phyloP scores from a whole-genome alignment of 2,329 filamentous ascomycete species.

The Escovopsis sp. region DNA sequence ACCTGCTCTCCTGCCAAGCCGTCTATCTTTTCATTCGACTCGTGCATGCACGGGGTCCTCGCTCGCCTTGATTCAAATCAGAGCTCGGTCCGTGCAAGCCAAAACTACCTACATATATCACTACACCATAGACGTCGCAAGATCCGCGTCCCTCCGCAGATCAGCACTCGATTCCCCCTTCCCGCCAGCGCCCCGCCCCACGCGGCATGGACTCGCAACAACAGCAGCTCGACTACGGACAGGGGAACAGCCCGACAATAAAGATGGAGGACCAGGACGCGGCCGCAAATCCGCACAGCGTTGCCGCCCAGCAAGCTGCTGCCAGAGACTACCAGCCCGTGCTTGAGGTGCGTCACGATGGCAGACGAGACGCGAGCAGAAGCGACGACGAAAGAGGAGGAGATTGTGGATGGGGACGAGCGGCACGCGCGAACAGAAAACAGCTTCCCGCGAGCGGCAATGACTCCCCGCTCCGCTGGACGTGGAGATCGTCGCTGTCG shows the following conservation, averaged over 20 bases:
- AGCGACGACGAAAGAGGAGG: neutral
- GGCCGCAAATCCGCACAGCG: slow-evolving; percentile 22
- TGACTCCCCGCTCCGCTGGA: too few species aligned
- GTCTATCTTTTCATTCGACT: too few species aligned
- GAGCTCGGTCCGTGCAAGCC: too few species aligned
- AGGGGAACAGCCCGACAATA: slow-evolving; percentile 7
- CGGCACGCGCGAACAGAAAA: too few species aligned
- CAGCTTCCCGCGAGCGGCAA: too few species aligned
- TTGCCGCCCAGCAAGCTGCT: slow-evolving; percentile 44
- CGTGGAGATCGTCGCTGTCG: neutral
- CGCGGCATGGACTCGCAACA: slow-evolving; percentile 7
- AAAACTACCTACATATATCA: too few species aligned
- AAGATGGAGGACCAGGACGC: slow-evolving; percentile 20
- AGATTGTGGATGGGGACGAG: too few species aligned
- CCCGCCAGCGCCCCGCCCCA: slow-evolving; percentile 2
- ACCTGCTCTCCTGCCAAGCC: too few species aligned
- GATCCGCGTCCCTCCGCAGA: slow-evolving; percentile 2
- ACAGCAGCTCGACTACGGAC: slow-evolving; percentile 8
- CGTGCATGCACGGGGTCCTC: too few species aligned
- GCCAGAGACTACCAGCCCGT: slow-evolving; percentile 43
- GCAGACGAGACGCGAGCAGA: neutral
- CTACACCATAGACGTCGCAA: slow-evolving; percentile 2
- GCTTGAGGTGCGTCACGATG: slow-evolving; percentile 32
- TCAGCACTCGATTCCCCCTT: slow-evolving; percentile 1
- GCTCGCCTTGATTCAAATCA: too few species aligned